Percentiles rank a stretch among this genome's conserved stretches.
These are phyloP conservation scores for Claviceps sp. DNA, from an alignment of 2,329 filamentous ascomycete species.

Conservation along the genomic window DNA sequence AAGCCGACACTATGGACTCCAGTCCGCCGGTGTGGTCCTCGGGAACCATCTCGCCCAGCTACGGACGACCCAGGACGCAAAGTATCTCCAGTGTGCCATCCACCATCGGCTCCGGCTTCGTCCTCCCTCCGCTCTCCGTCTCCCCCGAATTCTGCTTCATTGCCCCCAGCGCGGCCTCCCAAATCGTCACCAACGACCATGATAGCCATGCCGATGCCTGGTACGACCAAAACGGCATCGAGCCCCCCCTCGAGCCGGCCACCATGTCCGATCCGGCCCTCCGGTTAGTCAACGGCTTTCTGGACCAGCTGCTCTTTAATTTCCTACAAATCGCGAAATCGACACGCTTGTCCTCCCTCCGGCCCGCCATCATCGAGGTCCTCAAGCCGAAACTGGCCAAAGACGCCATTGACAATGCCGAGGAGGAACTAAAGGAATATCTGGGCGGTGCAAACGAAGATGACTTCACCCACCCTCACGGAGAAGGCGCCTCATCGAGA, in stretches of 20 bases:
- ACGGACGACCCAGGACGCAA: conserved; percentile 35
- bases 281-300: conserved; percentile 73
- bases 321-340: conserved; percentile 72
- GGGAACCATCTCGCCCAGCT: conserved; percentile 20
- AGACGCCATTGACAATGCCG: conserved; percentile 68
- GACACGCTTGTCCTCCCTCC: conserved; percentile 59
- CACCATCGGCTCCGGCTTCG: conserved; percentile 40
- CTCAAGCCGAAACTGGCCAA: conserved; percentile 80
- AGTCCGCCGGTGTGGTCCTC: conserved; percentile 10
- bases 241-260: conserved; percentile 53
- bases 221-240: conserved; percentile 54
- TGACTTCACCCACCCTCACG: conserved; percentile 44
- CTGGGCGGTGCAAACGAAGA: conserved; percentile 69
- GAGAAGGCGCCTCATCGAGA: conserved; percentile 27
- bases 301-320: conserved; percentile 86
- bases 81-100: conserved; percentile 63
- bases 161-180: conserved; percentile 72
- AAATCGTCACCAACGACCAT: conserved; percentile 82
- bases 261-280: conserved; percentile 62
- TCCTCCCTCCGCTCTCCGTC: conserved; percentile 53
- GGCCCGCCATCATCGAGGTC: conserved; percentile 73
- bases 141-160: conserved; percentile 78
- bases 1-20: conserved; percentile 1
- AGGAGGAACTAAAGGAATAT: conserved; percentile 80
- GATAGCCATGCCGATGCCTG: conserved; percentile 58